Base-by-base conservation (phyloP, 495 filamentous ascomycete genomes). In the Apiosordaria backusii region DNA sequence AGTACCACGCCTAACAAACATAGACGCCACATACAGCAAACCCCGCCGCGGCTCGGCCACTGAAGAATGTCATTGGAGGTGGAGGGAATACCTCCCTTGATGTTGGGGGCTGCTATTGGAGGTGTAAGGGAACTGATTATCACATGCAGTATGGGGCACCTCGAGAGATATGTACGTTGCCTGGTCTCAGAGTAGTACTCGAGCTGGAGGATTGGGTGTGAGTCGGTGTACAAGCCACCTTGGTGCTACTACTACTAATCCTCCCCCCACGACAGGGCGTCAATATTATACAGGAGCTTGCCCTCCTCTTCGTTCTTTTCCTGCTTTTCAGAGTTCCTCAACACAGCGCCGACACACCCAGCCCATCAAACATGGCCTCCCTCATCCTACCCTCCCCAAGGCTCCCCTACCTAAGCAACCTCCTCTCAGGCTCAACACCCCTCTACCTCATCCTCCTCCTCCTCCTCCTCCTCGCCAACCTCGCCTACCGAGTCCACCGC, bases 401-500 rank as follows among this genome's bases (percentile, higher is more conserved):
- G 35, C 35, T 45, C 3, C 35, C 35, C 9, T 15, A 15, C 16
- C 35, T 45, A 45, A 15, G 9, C 35, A 45, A 13, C 35, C 35
- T 45, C 35, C 35, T 45, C 35, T 13, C 35, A 1, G 16, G 35
- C 10, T 45, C 35, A 45, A 18, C 1, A 6, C 35, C 26, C 21
- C 26, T 60, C 57, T 27, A 26, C 57, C 7, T 60, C 21, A 10
- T 60, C 57, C 4, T 60, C 21, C 24, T 60, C 57, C 4, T 24
- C 24, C 6, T 2, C 57, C 26, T 60, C 13, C 22, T 60, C 7
- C 18, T 60, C 22, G 13, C 10, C 23, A 60, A 15, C 21, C 21
- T 60, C 22, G 23, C 16, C 24, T 60, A 50, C 15, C 65, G 68
- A 21, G 23, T 58, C 26, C 54, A 27, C 18, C 21, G 65, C 62